A percentile compares a stretch with the other conserved stretches of the same genome.
These are phyloP conservation scores for Sporothrix dimorphospora DNA, from an alignment of 2,329 filamentous ascomycete species.

Conservation along the genomic window DNA sequence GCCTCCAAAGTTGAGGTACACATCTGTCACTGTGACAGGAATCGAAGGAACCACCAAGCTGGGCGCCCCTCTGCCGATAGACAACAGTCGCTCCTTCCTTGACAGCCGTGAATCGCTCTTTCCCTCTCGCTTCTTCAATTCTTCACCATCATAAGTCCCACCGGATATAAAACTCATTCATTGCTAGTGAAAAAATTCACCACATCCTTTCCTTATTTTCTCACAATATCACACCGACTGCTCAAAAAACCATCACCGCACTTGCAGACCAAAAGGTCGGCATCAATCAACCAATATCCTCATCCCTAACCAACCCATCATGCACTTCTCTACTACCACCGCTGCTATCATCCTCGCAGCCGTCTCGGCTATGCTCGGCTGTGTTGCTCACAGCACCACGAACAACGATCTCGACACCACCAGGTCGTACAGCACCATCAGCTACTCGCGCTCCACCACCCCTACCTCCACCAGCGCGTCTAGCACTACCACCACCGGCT, in stretches of 20 bases:
- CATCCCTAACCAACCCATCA: background rate
- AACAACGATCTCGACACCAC: background rate
- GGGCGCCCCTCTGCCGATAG: no score
- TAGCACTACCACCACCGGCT: background rate
- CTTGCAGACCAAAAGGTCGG: background rate
- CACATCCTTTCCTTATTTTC: background rate
- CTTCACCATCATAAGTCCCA: background rate
- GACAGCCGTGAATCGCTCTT: background rate
- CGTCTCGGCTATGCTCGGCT: background rate
- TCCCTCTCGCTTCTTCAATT: background rate
- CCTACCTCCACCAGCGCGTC: background rate
- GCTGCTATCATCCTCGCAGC: background rate
- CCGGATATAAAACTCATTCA: background rate
- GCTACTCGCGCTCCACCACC: background rate
- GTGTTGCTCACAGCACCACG: background rate
- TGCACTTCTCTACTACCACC: background rate
- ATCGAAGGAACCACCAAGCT: background rate
- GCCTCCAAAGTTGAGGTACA: background rate
- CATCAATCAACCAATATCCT: no score
- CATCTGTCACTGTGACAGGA: background rate
- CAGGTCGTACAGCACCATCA: background rate
- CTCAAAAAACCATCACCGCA: background rate
- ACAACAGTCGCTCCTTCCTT: background rate
- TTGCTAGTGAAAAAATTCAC: background rate
- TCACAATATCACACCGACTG: background rate